A percentile compares a stretch with the other conserved stretches of the same genome.
These are phyloP conservation scores for Aspergillus chevalieri DNA, from an alignment of 2,329 filamentous ascomycete species.

Conservation along the genomic window DNA sequence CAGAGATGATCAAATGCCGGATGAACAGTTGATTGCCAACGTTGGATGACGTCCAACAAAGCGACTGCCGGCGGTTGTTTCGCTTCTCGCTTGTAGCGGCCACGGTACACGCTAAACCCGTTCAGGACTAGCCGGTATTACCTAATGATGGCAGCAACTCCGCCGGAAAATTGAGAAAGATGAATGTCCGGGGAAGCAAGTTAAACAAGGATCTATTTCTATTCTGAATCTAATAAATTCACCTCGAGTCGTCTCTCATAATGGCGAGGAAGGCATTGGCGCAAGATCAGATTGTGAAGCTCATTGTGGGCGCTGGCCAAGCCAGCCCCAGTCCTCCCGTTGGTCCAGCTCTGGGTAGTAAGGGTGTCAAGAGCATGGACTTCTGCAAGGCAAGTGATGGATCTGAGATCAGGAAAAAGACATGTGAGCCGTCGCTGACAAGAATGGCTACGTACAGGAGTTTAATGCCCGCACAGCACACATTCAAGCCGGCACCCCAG, in stretches of 20 bases:
- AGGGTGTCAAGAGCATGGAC: constrained; percentile 98
- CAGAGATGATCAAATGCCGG: not conserved
- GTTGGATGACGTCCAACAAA: not conserved
- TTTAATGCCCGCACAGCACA: constrained; percentile 93
- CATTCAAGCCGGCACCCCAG: constrained; percentile 73
- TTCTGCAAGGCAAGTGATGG: constrained; percentile 77
- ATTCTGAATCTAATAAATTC: not conserved
- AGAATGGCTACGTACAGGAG: constrained; percentile 54
- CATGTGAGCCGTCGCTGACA: not conserved
- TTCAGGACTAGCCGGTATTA: not conserved
- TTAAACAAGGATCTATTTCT: not conserved
- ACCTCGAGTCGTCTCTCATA: constrained; percentile 9
- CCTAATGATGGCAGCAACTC: not conserved
- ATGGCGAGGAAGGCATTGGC: constrained; percentile 50
- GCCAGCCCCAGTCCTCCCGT: constrained; percentile 92
- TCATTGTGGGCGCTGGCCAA: constrained; percentile 94
- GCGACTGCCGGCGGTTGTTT: not conserved
- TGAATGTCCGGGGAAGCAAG: not conserved
- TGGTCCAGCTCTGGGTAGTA: constrained; percentile 90
- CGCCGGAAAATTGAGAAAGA: not conserved
- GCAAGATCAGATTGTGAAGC: constrained; percentile 78
- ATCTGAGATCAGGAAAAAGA: not conserved
- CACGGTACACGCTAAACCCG: not conserved
- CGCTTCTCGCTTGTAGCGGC: not conserved
- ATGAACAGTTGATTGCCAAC: not conserved